These are phyloP conservation scores for Heritiera littoralis DNA, from an alignment of 345 rosid species.

Conservation along the genomic window DNA sequence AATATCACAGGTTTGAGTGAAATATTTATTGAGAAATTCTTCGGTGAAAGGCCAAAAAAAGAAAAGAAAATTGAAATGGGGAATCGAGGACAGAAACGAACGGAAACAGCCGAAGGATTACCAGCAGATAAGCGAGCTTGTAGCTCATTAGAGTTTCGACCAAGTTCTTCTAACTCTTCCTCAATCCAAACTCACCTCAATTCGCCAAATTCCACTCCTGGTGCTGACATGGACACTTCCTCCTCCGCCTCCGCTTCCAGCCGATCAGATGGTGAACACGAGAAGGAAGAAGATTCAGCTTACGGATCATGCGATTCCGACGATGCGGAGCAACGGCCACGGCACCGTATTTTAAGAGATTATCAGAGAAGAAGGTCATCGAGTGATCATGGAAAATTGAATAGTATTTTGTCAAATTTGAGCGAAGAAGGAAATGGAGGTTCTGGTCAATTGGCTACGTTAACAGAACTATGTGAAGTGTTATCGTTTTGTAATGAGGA, in stretches of 20 bases:
- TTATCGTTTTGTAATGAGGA: constrained; percentile 84
- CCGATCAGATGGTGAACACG: constrained; percentile 74
- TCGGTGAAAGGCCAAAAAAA: not conserved
- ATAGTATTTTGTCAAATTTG: constrained; percentile 51
- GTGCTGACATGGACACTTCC: constrained; percentile 85
- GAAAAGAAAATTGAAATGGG: constrained; percentile 43
- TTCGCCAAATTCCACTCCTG: constrained; percentile 47
- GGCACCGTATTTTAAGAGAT: constrained; percentile 53
- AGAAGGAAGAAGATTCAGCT: constrained; percentile 56
- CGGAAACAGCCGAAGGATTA: constrained; percentile 65
- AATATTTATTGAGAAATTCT: not conserved
- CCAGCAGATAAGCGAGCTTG: constrained; percentile 98
- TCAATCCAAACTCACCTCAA: constrained; percentile 58
- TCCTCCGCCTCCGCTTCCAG: constrained; percentile 85
- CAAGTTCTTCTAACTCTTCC: constrained; percentile 64
- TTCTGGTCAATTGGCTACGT: constrained; percentile 59
- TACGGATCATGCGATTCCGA: constrained; percentile 88
- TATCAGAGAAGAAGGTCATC: constrained; percentile 70
- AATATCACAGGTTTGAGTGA: constrained; percentile 9
- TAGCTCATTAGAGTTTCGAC: constrained; percentile 70
- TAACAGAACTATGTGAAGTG: constrained; percentile 87
- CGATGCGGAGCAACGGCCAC: constrained; percentile 56
- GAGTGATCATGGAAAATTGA: constrained; percentile 68
- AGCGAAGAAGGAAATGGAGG: constrained; percentile 52
- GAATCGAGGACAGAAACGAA: constrained; percentile 88